phyloP scores from a whole-genome alignment of 2,329 filamentous ascomycete species.

The Cercospora zeae-maydis region DNA sequence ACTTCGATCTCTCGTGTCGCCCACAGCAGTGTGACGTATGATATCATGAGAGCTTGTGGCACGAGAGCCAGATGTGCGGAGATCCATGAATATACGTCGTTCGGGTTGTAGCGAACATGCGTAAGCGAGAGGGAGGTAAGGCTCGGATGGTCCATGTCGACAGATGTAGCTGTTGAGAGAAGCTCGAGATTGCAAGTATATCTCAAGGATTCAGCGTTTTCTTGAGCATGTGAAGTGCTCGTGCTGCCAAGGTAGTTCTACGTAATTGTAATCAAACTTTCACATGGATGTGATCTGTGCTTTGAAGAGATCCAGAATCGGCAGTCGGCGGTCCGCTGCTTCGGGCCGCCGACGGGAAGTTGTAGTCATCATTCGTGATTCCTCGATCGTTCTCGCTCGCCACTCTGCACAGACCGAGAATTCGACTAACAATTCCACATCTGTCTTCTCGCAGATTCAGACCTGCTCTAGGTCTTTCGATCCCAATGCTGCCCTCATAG shows the following conservation, averaged over 20 bases:
- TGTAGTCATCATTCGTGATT: constrained; percentile 15
- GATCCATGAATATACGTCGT: constrained; percentile 76
- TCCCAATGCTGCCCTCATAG: constrained; percentile 27
- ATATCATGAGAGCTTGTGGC: constrained; percentile 84
- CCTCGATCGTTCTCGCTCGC: background rate
- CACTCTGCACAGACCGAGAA: background rate
- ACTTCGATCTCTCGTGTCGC: constrained; percentile 88
- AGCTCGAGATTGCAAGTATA: background rate
- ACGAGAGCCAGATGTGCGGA: constrained; percentile 93
- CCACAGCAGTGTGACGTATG: constrained; percentile 87
- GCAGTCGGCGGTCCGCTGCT: constrained; percentile 2
- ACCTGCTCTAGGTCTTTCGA: constrained; percentile 9
- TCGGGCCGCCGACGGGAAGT: background rate
- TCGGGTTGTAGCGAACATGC: constrained; percentile 94
- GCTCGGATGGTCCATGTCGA: constrained; percentile 51
- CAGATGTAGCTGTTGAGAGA: background rate
- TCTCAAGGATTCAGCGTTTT: background rate
- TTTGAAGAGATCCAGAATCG: background rate
- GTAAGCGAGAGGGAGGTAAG: constrained; percentile 90
- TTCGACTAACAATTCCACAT: background rate
- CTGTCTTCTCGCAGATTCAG: background rate
- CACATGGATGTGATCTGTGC: background rate
- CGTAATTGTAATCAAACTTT: background rate
- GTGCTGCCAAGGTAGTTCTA: background rate
- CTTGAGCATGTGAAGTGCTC: background rate